Evolutionary conservation across 495 filamentous ascomycete species (phyloP).

Genomic region (Glarea lozoyensis): DNA sequence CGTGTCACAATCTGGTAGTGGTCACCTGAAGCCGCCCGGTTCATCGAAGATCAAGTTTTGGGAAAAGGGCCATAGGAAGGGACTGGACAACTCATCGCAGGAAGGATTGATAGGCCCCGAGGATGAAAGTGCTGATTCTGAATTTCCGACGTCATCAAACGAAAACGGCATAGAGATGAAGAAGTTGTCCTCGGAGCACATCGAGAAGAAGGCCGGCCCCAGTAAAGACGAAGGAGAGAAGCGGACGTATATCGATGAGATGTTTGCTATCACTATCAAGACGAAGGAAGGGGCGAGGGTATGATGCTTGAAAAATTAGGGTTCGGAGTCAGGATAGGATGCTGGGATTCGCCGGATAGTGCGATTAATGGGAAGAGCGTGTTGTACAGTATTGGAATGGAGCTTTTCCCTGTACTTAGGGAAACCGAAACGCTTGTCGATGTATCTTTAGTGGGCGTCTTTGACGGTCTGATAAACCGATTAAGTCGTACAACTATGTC

Average conservation of each 20-base stretch:
- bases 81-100: background rate
- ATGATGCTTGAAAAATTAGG: too few relatives aligned
- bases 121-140: background rate
- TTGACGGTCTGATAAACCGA: too few relatives aligned
- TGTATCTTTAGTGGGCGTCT: too few relatives aligned
- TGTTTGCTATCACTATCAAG: conserved; percentile 1
- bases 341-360: too few relatives aligned
- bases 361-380: too few relatives aligned
- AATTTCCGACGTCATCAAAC: background rate
- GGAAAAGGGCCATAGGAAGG: background rate
- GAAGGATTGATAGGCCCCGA: background rate
- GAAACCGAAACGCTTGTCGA: too few relatives aligned
- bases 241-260: background rate
- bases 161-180: background rate
- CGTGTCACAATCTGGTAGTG: background rate
- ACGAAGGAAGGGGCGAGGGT: background rate
- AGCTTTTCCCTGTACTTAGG: too few relatives aligned
- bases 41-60: conserved; percentile 2
- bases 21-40: background rate
- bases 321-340: too few relatives aligned
- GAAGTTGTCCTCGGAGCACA: background rate
- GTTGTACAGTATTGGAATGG: too few relatives aligned
- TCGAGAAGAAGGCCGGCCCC: background rate
- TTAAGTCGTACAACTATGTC: too few relatives aligned
- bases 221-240: background rate